phyloP scores from a whole-genome alignment of 768 basidiomycete species.

The Termitomyces eurrhizus region DNA sequence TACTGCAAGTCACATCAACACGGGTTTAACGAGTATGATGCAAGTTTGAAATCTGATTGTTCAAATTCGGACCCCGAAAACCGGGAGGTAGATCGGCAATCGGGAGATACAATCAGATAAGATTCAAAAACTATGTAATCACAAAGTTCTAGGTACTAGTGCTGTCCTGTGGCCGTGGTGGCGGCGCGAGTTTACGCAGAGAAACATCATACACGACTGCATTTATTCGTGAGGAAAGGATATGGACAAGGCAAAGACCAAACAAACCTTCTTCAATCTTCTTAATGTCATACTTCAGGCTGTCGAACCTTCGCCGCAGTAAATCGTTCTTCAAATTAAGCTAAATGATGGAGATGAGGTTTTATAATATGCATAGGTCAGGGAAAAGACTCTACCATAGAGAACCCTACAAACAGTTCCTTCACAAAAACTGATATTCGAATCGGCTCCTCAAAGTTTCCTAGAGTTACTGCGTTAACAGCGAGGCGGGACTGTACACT shows the following conservation, averaged over 20 bases:
- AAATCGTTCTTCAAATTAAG: slow-evolving; percentile 80
- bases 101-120: slow-evolving; percentile 10
- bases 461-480: slow-evolving; percentile 79
- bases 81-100: slow-evolving; percentile 9
- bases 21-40: slow-evolving; percentile 15
- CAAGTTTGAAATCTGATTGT: slow-evolving; percentile 16
- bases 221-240: neutral
- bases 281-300: slow-evolving; percentile 83
- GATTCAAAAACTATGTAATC: neutral
- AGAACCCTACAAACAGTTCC: slow-evolving; percentile 79
- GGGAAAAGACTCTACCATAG: slow-evolving; percentile 50
- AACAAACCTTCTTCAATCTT: slow-evolving; percentile 80
- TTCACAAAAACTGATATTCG: slow-evolving; percentile 77
- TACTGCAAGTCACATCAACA: slow-evolving; percentile 15
- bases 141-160: neutral
- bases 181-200: slow-evolving; percentile 53
- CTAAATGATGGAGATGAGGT: slow-evolving; percentile 29
- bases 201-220: slow-evolving; percentile 86
- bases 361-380: neutral
- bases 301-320: slow-evolving; percentile 73
- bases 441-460: slow-evolving; percentile 75
- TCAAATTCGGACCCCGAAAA: slow-evolving; percentile 8
- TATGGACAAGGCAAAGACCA: neutral
- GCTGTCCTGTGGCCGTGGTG: neutral
- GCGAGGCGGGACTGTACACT: slow-evolving; percentile 64